Percentiles rank a stretch among this genome's conserved stretches.
Conservation (phyloP, 306 rosid genomes). For the Lablab purpureus region DNA sequence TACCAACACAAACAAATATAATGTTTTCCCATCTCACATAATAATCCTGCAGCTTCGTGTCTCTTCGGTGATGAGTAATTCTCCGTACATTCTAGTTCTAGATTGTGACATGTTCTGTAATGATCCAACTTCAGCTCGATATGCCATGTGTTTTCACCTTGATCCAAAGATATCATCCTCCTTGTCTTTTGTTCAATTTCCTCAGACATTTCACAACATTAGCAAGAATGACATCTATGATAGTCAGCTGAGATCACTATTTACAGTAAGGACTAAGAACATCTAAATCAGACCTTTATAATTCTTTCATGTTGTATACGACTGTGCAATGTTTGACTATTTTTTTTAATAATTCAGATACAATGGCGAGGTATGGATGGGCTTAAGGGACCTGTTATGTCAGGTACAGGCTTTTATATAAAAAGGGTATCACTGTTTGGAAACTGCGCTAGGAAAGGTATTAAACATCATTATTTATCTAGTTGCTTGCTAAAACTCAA, state of each 20-base stretch:
- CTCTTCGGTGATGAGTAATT: slow-evolving; percentile 73
- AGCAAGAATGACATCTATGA: slow-evolving; percentile 71
- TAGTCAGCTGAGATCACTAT: slow-evolving; percentile 53
- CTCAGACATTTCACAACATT: slow-evolving; percentile 63
- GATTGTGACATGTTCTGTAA: slow-evolving; percentile 89
- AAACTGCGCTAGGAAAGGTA: slow-evolving; percentile 51
- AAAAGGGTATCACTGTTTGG: slow-evolving; percentile 62
- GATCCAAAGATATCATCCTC: slow-evolving; percentile 65
- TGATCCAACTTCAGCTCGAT: slow-evolving; percentile 68
- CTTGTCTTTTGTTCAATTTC: slow-evolving; percentile 76
- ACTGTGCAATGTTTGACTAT: slow-evolving; percentile 2
- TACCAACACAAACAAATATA: slow-evolving; percentile 33
- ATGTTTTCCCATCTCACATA: background rate
- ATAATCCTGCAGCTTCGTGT: slow-evolving; percentile 72
- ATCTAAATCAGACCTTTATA: background rate
- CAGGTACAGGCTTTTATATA: slow-evolving; percentile 67
- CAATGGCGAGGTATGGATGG: slow-evolving; percentile 67
- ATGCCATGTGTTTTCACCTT: slow-evolving; percentile 82
- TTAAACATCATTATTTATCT: background rate
- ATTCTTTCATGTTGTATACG: background rate
- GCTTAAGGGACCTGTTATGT: slow-evolving; percentile 65
- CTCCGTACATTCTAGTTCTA: slow-evolving; percentile 66
- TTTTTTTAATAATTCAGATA: slow-evolving; percentile 38
- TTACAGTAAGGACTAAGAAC: slow-evolving; percentile 43
- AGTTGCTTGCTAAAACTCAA: slow-evolving; percentile 17